phyloP scores from a whole-genome alignment of 2,329 filamentous ascomycete species.

The Colletotrichum theobromicola region DNA sequence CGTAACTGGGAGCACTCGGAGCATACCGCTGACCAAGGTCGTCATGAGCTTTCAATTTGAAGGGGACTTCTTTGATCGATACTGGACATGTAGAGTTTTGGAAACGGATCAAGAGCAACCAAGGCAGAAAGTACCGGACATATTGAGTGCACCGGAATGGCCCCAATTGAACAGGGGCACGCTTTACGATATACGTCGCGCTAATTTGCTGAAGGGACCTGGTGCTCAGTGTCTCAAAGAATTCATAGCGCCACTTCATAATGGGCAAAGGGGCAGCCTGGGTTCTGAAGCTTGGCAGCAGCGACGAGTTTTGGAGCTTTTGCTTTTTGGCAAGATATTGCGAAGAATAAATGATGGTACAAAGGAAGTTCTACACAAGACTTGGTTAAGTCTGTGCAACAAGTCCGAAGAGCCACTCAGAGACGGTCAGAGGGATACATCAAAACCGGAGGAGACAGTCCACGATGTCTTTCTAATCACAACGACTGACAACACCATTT shows the following conservation, averaged over 20 bases:
- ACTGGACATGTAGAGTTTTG: background rate
- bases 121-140: too few species aligned
- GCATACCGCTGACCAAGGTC: background rate
- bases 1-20: too few species aligned
- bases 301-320: background rate
- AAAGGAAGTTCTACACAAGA: background rate
- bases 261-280: background rate
- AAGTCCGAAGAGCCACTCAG: too few species aligned
- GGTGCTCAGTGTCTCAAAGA: too few species aligned
- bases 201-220: background rate
- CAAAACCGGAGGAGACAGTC: background rate
- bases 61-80: background rate
- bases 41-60: background rate
- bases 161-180: too few species aligned
- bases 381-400: background rate
- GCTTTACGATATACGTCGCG: too few species aligned
- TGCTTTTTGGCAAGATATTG: background rate
- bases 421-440: too few species aligned
- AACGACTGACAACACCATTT: background rate
- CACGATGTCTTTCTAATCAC: background rate
- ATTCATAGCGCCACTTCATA: too few species aligned
- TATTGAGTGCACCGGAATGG: too few species aligned
- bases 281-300: background rate
- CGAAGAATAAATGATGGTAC: background rate
- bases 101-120: background rate